Base-by-base conservation (phyloP, 1,284 basidiomycete genomes). In the Marasmius tenuissimus region DNA sequence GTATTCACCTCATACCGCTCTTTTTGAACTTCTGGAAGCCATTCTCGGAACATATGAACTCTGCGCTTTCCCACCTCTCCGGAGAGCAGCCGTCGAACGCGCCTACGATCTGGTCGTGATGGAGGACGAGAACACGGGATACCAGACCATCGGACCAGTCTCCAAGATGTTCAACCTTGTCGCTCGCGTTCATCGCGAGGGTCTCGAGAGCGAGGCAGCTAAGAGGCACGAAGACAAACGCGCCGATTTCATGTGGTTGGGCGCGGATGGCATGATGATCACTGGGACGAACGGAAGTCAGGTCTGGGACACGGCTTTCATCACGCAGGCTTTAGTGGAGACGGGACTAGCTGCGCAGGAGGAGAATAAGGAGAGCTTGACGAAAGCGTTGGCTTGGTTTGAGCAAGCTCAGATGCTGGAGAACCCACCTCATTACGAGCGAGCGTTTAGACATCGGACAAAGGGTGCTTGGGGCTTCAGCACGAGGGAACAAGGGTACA, bases 391-490 rank as follows among this genome's bases (percentile, higher is more conserved):
- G 59, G 81, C 86, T 59, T 99, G 97, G 97, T 79, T 99, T 53
- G 97, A 98, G 68, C 80, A 88, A 61, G 88, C 86, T 45, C 97
- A 99, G 78, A 98, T 99, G 62, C 81, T 83, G 68, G 84, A 92
- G 16, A 88, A 99, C 72, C 95, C 97, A 3, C 87, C 83, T 67
- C 86, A 93, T 70, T 89, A 84, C 66, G 72, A 85, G 63, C 80
- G 78, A 39, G 86, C 85, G 20, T 97, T 96, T 76, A 80, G 97
- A 40, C 96, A 98, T 71, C 77, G 87, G 37, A 94, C 94, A 35
- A 97, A 97, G 75, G 97, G 97, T 18, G 97, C 97, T 50, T 99
- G 97, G 97, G 80, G 80, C 1, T 83, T 90, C 77, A 96, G 94
- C 63, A 99, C 97, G 4, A 91, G 87, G 61, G 94, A 96, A 70